phyloP scores from a whole-genome alignment of 108 stramenopile genomes.

The Cyclotella kingstonii region DNA sequence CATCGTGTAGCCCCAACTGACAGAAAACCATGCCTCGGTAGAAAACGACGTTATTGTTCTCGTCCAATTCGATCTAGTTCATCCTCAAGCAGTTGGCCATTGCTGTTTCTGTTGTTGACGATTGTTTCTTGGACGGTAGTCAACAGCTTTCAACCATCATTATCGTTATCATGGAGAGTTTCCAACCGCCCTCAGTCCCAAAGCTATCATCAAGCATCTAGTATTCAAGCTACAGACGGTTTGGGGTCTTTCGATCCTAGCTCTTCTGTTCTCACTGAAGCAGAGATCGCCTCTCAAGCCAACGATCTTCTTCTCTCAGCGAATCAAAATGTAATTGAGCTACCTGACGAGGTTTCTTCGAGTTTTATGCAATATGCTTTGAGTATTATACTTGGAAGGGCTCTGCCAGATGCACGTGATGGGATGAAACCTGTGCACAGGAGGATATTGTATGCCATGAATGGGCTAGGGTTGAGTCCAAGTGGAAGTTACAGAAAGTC shows the following conservation, averaged over 20 bases:
- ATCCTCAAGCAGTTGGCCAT: too few relatives aligned
- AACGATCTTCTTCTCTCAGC: conserved; percentile 22
- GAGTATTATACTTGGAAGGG: conserved; percentile 91
- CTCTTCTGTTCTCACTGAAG: conserved; percentile 18
- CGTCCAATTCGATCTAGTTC: too few relatives aligned
- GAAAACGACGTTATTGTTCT: too few relatives aligned
- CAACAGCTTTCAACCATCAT: too few relatives aligned
- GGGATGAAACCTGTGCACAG: conserved; percentile 97
- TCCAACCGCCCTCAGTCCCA: too few relatives aligned
- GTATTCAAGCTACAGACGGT: conserved; percentile 25
- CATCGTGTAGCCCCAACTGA: too few relatives aligned
- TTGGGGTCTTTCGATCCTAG: conserved; percentile 29
- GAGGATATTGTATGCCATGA: conserved; percentile 94
- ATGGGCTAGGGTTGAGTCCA: conserved; percentile 76
- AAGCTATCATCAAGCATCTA: too few relatives aligned
- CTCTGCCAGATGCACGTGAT: conserved; percentile 95
- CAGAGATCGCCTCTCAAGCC: conserved; percentile 32
- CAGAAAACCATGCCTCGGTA: too few relatives aligned
- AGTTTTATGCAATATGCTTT: conserved; percentile 95
- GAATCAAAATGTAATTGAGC: conserved; percentile 45
- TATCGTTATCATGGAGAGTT: too few relatives aligned
- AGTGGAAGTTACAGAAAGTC: conserved; percentile 88
- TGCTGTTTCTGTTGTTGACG: too few relatives aligned
- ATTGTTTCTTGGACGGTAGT: too few relatives aligned
- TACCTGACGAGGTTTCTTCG: conserved; percentile 64